Evolutionary conservation across 2,329 filamentous ascomycete species (phyloP), one percentile per base, ranked within the genome.

Genomic region (Colletotrichum falcatum): DNA sequence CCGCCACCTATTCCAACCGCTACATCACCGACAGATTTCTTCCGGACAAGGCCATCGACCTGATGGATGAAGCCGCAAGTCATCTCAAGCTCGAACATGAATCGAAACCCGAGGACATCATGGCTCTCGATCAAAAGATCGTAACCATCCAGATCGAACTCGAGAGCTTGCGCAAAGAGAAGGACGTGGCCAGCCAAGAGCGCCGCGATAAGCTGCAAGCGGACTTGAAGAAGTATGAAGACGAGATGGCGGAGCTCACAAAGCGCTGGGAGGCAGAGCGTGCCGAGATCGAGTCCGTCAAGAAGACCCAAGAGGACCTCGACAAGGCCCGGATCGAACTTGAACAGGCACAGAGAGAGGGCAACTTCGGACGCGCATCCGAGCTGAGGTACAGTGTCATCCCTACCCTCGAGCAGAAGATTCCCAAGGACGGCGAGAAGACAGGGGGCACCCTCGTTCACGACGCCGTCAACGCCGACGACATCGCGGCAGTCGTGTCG

Each of bases 141-240:
- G 97, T 98, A 89, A 98, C 95, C 0, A 94, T 98, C 18, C 95
- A 98, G 78, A 98, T 99, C 73, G 95, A 99, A 79, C 86, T 98
- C 0, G 96, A 98, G 79, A 98, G 94, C 72, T 83, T 99, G 51
- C 89, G 95, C 61, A 98, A 98, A 77, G 96, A 99, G 80, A 97
- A 91, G 14, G 96, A 99, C 75, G 87, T 97, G 59, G 91, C 93
- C 23, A 97, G 94, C 78, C 91, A 91, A 74, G 96, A 98, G 80
- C 90, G 96, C 23, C 88, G 94, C 28, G 93, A 97, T 76, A 95
- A 95, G 77, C 87, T 98, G 0, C 92, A 98, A 78, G 85, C 88
- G 63, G 91, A 92, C 9, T 81, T 98, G 26, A 92, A 93, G 76
- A 84, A 85, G 60, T 92, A 94, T 75, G 92, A 97, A 78, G 91